Conservation (phyloP, 164 flowering plant genomes). For the Cinnamomum chago region DNA sequence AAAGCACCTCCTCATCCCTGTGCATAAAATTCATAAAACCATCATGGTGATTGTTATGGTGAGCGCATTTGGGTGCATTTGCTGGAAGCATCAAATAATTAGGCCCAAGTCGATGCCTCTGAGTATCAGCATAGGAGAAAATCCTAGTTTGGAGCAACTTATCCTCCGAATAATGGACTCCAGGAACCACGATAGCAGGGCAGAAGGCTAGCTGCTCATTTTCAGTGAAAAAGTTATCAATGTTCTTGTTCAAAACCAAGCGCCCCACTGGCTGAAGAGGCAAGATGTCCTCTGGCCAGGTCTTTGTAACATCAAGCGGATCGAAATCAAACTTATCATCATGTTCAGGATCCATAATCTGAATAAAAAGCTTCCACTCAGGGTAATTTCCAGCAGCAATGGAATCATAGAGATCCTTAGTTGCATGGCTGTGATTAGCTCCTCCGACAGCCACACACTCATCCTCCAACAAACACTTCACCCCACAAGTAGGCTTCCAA, state of each 20-base stretch:
- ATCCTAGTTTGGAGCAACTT: slow-evolving; percentile 85
- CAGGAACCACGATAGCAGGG: slow-evolving; percentile 90
- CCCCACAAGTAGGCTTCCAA: slow-evolving; percentile 98
- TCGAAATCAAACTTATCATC: slow-evolving; percentile 89
- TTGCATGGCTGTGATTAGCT: slow-evolving; percentile 95
- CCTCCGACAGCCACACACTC: slow-evolving; percentile 87
- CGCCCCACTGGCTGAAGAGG: slow-evolving; percentile 95
- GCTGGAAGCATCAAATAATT: slow-evolving; percentile 90
- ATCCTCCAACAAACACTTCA: slow-evolving; percentile 77
- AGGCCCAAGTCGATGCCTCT: slow-evolving; percentile 97
- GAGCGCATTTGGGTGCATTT: slow-evolving; percentile 90
- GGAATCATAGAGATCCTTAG: slow-evolving; percentile 90
- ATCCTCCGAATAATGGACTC: slow-evolving; percentile 86
- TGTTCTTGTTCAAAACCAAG: slow-evolving; percentile 87
- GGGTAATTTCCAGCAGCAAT: slow-evolving; percentile 93
- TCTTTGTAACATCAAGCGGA: slow-evolving; percentile 92
- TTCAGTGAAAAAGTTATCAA: slow-evolving; percentile 95
- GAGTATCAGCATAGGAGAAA: slow-evolving; percentile 90
- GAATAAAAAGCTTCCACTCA: slow-evolving; percentile 93
- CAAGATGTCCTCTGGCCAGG: slow-evolving; percentile 95
- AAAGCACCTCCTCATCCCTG: slow-evolving; percentile 92
- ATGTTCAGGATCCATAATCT: slow-evolving; percentile 81
- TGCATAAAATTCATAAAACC: slow-evolving; percentile 99
- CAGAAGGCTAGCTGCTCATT: slow-evolving; percentile 95
- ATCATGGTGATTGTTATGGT: slow-evolving; percentile 95